A percentile compares a stretch with the other conserved stretches of the same genome.
Conservation (phyloP, 805 yeast species). For the Suhomyces sp. region DNA sequence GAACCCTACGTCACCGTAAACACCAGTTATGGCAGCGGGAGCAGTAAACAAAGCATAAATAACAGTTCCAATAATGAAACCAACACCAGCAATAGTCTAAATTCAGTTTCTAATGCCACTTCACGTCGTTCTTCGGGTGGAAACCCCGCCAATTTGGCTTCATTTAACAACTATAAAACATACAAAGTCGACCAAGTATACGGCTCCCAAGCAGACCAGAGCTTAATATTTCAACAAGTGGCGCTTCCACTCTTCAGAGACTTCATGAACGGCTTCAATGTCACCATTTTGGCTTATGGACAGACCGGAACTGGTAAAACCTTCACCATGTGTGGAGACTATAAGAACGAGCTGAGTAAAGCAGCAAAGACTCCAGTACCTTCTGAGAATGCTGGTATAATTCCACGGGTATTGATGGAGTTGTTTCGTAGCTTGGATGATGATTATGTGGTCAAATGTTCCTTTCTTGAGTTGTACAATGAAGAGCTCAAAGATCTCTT, state of each 20-base stretch:
- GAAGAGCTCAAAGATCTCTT: slow-evolving; percentile 80
- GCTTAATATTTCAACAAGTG: slow-evolving; percentile 58
- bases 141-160: slow-evolving; percentile 15
- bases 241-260: slow-evolving; percentile 74
- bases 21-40: slow-evolving; percentile 13
- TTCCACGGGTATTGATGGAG: slow-evolving; percentile 45
- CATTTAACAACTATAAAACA: slow-evolving; percentile 39
- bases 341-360: not conserved
- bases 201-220: slow-evolving; percentile 79
- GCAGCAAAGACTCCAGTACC: not conserved
- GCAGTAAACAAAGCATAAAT: not conserved
- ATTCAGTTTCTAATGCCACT: not conserved
- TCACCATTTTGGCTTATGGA: slow-evolving; percentile 74
- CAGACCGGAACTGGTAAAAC: slow-evolving; percentile 93
- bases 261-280: slow-evolving; percentile 57
- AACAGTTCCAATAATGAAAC: not conserved
- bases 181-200: slow-evolving; percentile 78
- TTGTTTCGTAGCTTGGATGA: slow-evolving; percentile 48
- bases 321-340: slow-evolving; percentile 58
- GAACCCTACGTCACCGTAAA: slow-evolving; percentile 21
- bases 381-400: slow-evolving; percentile 53
- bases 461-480: slow-evolving; percentile 82
- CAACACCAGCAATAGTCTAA: not conserved
- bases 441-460: slow-evolving; percentile 72
- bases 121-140: slow-evolving; percentile 7